Base-by-base conservation (phyloP, 2,329 filamentous ascomycete species). In the Claviceps sp. region DNA sequence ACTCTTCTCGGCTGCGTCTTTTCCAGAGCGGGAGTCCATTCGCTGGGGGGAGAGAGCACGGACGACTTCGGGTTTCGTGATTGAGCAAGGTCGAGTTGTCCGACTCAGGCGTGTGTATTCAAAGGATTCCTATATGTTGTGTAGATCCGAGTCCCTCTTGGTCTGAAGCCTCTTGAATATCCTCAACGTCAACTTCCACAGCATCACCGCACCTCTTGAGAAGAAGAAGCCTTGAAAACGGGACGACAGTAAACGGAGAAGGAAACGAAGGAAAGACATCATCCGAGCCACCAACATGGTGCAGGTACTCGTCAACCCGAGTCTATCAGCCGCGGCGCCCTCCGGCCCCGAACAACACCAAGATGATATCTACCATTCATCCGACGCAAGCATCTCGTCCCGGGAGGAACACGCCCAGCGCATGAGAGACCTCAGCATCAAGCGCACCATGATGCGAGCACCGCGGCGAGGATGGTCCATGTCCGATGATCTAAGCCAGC, bases 381-480 rank as follows among this genome's bases (percentile, higher is more conserved):
- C 54, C 24, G 59, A 57, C 36, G 48, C 47, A 6, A 51, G 40
- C 48, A 54, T 62, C 37, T 65, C 68, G 61, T 65, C 63, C 47
- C 62, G 67, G 34, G 72, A 75, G 53, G 73, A 75, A 50, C 67
- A 72, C 52, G 61, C 60, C 18, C 61, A 64, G 41, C 67, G 65
- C 55, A 62, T 67, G 52, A 66, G 62, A 52, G 70, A 74, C 51
- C 60, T 70, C 20, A 65, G 60, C 56, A 60, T 63, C 45, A 65
- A 67, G 58, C 65, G 66, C 36, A 62, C 61, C 16, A 53, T 63
- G 54, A 66, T 68, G 58, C 67, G 67, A 47, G 56, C 66, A 6
- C 72, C 73, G 1, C 65, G 71, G 43, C 68, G 73, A 42, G 71
- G 73, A 16, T 73, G 72, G 62, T 74, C 73, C 36, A 67, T 72